A percentile compares a stretch with the other conserved stretches of the same genome.
These are phyloP conservation scores for Peniophora sp. DNA, from an alignment of 1,284 basidiomycete genomes.

Conservation along the genomic window DNA sequence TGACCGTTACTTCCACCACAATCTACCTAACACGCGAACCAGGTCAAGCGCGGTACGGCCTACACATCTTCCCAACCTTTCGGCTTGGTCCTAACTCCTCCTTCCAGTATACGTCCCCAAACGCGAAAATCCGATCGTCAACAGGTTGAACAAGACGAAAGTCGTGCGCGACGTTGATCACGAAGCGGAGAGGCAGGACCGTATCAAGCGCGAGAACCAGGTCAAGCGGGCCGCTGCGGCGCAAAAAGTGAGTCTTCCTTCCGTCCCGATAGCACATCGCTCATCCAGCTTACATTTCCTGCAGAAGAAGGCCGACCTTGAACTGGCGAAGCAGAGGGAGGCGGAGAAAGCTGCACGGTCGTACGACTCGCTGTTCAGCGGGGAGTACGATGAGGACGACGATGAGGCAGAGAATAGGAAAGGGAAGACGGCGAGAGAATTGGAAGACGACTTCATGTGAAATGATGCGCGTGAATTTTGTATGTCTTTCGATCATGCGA, in stretches of 20 bases:
- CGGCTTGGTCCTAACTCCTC: not conserved
- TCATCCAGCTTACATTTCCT: not conserved
- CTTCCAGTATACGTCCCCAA: constrained; percentile 63
- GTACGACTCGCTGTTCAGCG: constrained; percentile 60
- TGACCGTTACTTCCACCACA: not conserved
- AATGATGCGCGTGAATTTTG: not conserved
- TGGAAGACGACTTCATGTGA: constrained; percentile 48
- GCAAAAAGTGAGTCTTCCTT: constrained; percentile 38
- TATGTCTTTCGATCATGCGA: too few relatives aligned
- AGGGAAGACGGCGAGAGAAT: constrained; percentile 49
- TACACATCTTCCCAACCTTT: not conserved
- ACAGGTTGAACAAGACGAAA: constrained; percentile 94
- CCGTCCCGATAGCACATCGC: not conserved
- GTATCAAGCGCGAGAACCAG: constrained; percentile 71
- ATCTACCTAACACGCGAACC: constrained; percentile 1
- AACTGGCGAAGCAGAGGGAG: constrained; percentile 57
- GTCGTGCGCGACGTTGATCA: constrained; percentile 81
- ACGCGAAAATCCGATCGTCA: constrained; percentile 87
- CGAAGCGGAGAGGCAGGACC: constrained; percentile 79
- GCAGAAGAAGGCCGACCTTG: constrained; percentile 67
- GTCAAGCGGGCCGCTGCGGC: constrained; percentile 58
- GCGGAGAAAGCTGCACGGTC: constrained; percentile 74
- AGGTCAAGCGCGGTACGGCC: constrained; percentile 74
- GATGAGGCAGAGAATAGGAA: constrained; percentile 27
- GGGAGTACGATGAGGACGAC: constrained; percentile 35